These are phyloP conservation scores for Elsinoe necatrix DNA, from an alignment of 2,329 filamentous ascomycete species.

Conservation along the genomic window DNA sequence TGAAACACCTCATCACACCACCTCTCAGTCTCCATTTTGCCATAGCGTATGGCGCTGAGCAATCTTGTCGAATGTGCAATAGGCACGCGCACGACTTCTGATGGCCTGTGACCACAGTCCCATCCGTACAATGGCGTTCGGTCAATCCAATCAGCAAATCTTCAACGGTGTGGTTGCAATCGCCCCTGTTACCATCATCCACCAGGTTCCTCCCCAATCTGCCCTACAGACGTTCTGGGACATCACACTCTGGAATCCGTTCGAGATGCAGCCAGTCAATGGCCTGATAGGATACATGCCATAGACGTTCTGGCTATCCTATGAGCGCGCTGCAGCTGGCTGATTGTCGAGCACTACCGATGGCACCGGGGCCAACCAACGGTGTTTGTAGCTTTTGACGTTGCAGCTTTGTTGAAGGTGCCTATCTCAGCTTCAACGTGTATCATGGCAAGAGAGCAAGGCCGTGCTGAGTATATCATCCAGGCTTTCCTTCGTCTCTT, in stretches of 20 bases:
- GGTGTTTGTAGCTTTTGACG: background rate
- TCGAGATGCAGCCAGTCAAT: background rate
- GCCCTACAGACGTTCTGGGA: background rate
- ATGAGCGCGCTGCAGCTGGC: background rate
- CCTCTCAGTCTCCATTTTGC: too few species aligned
- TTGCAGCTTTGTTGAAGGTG: background rate
- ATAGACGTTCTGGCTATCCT: background rate
- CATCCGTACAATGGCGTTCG: too few species aligned
- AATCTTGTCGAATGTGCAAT: too few species aligned
- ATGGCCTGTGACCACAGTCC: too few species aligned
- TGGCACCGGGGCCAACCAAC: background rate
- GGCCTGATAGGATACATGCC: background rate
- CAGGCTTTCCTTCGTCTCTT: background rate
- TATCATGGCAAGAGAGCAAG: background rate
- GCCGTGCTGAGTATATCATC: background rate
- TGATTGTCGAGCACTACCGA: background rate
- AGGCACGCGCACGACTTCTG: too few species aligned
- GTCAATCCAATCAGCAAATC: too few species aligned
- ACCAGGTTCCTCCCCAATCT: too few species aligned
- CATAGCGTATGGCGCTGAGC: too few species aligned
- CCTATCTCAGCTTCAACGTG: background rate
- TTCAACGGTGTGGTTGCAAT: too few species aligned
- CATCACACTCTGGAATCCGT: background rate
- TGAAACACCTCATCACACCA: too few species aligned
- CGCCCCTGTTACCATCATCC: too few species aligned